Evolutionary conservation across 129 eudicot genomes (phyloP).

Genomic region (Flaveria bidentis): DNA sequence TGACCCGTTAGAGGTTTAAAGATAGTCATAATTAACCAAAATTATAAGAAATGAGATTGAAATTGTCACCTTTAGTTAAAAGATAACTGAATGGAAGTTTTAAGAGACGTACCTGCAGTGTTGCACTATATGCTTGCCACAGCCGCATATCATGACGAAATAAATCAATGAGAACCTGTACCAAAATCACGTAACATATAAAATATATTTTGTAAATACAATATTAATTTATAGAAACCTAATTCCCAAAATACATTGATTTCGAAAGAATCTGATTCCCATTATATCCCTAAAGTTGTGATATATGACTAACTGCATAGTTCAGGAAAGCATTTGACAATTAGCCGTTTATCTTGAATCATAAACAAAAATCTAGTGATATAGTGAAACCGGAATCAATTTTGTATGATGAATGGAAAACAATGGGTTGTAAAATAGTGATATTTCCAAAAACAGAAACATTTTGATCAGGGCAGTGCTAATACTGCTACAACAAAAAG

Average conservation of each 20-base stretch:
- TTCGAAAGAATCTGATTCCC: not conserved
- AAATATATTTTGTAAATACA: not conserved
- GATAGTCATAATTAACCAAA: not conserved
- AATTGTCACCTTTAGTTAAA: not conserved
- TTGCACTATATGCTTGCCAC: slow-evolving; percentile 83
- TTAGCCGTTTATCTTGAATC: not conserved
- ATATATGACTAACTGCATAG: slow-evolving; percentile 12
- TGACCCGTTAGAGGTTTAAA: slow-evolving; percentile 1
- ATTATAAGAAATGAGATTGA: not conserved
- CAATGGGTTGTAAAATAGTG: not conserved
- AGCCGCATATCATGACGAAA: slow-evolving; percentile 83
- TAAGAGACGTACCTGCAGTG: slow-evolving; percentile 63
- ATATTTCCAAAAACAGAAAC: not conserved
- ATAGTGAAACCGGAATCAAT: not conserved
- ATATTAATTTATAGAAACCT: not conserved
- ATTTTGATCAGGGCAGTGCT: not conserved
- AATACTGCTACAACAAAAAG: not conserved
- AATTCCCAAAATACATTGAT: slow-evolving; percentile 4
- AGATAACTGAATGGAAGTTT: slow-evolving; percentile 7
- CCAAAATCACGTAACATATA: not conserved
- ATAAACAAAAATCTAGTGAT: slow-evolving; percentile 5
- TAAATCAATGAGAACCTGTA: slow-evolving; percentile 86
- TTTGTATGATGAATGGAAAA: slow-evolving; percentile 4
- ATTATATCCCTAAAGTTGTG: not conserved
- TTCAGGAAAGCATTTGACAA: slow-evolving; percentile 4